These are phyloP conservation scores for Eucalyptus victrix DNA, from an alignment of 345 rosid species.

Conservation along the genomic window DNA sequence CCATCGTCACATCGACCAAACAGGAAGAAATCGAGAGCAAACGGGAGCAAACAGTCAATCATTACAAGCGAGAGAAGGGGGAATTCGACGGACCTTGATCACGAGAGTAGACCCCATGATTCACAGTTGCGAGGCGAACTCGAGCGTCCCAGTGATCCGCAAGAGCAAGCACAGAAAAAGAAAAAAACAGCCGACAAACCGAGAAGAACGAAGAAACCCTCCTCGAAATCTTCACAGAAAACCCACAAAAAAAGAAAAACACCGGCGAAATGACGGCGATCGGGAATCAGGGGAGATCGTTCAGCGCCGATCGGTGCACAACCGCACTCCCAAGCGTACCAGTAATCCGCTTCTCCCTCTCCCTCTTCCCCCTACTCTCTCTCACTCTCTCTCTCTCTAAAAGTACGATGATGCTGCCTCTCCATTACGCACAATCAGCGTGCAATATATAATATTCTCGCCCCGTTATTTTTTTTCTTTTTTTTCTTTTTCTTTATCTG, in stretches of 20 bases:
- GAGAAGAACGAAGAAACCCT: neutral
- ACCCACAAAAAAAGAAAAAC: neutral
- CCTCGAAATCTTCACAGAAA: neutral
- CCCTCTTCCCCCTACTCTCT: neutral
- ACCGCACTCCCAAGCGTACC: neutral
- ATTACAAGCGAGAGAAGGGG: neutral
- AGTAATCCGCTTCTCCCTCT: neutral
- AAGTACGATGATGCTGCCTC: neutral
- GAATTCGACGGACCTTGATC: constrained; percentile 1
- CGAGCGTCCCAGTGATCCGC: constrained; percentile 8
- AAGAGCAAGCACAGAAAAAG: neutral
- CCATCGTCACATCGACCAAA: neutral
- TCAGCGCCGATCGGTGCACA: neutral
- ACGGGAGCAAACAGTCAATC: neutral
- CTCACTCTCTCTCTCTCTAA: neutral
- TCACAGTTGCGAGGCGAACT: neutral
- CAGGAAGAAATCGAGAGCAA: neutral
- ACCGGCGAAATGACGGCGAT: neutral
- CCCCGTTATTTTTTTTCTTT: neutral
- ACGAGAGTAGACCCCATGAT: constrained; percentile 1
- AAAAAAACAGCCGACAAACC: neutral
- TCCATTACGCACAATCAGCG: neutral
- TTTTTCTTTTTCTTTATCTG: neutral
- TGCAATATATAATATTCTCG: neutral
- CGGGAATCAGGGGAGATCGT: neutral